phyloP scores from a whole-genome alignment of 345 rosid species.

The Stellera chamaejasme region DNA sequence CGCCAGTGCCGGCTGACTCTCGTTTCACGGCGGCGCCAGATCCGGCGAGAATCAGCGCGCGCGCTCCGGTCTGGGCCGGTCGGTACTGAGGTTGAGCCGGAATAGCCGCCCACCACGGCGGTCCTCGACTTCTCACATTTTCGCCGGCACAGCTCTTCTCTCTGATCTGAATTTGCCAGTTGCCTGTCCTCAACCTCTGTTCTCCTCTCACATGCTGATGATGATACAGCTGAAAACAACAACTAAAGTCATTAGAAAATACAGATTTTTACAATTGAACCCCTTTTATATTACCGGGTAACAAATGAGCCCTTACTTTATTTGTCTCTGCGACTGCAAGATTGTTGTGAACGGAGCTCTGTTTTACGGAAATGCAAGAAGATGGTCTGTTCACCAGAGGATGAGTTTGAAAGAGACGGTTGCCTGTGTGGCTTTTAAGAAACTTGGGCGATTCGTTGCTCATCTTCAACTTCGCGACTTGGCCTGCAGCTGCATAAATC shows the following conservation, averaged over 20 bases:
- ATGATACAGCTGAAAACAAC: no score
- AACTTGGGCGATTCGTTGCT: slow-evolving; percentile 18
- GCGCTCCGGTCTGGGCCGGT: slow-evolving; percentile 14
- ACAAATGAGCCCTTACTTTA: slow-evolving; percentile 15
- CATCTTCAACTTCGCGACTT: slow-evolving; percentile 53
- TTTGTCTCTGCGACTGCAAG: not conserved
- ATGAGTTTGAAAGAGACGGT: slow-evolving; percentile 14
- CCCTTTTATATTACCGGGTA: no score
- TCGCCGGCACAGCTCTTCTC: slow-evolving; percentile 12
- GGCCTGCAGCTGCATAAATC: slow-evolving; percentile 65
- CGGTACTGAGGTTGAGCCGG: slow-evolving; percentile 12
- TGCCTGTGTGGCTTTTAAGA: slow-evolving; percentile 1
- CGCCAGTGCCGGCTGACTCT: slow-evolving; percentile 70
- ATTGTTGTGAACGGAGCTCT: slow-evolving; percentile 1
- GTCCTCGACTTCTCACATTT: slow-evolving; percentile 16
- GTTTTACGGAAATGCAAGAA: slow-evolving; percentile 14
- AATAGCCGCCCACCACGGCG: slow-evolving; percentile 33
- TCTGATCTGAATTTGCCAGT: slow-evolving; percentile 19
- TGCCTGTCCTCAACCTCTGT: slow-evolving; percentile 6
- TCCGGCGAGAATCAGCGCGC: slow-evolving; percentile 24
- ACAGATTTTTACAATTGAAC: no score
- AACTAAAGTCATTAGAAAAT: no score
- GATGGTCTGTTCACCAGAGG: slow-evolving; percentile 13
- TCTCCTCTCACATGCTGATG: slow-evolving; percentile 12
- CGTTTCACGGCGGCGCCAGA: slow-evolving; percentile 25